phyloP scores from a whole-genome alignment of 306 rosid species.

The Acacia melanoxylon region DNA sequence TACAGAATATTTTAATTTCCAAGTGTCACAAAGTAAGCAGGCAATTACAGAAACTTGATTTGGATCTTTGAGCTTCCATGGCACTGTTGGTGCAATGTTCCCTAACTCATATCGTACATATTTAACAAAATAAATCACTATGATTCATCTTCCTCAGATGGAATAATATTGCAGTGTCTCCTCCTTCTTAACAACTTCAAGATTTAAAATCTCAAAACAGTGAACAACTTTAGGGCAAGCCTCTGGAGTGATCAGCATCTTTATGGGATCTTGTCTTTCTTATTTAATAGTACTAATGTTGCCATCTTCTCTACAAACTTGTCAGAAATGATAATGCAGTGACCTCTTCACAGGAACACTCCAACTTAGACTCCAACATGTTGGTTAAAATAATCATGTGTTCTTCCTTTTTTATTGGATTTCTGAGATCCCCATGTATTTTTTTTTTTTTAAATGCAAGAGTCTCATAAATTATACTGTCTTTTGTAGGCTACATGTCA shows the following conservation, averaged over 20 bases:
- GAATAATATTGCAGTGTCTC: neutral
- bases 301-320: conserved; percentile 13
- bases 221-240: neutral
- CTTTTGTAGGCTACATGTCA: neutral
- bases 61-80: conserved; percentile 1
- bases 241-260: too few species aligned
- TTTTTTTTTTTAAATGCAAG: neutral
- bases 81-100: conserved; percentile 24
- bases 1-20: conserved; percentile 4
- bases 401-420: neutral
- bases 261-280: too few species aligned
- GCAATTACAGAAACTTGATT: neutral
- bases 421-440: neutral
- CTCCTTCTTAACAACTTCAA: conserved; percentile 4
- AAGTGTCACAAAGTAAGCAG: conserved; percentile 24
- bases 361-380: neutral
- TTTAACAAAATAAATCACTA: conserved; percentile 26
- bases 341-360: neutral
- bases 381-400: neutral
- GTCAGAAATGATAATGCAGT: neutral
- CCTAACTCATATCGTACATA: conserved; percentile 19
- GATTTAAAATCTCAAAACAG: conserved; percentile 19
- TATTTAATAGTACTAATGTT: too few species aligned
- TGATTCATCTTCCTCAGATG: neutral
- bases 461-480: neutral